Percentiles rank a stretch among this genome's conserved stretches.
Evolutionary conservation across 2,329 filamentous ascomycete genomes (phyloP).

Genomic region (Hypoxylon sp.): DNA sequence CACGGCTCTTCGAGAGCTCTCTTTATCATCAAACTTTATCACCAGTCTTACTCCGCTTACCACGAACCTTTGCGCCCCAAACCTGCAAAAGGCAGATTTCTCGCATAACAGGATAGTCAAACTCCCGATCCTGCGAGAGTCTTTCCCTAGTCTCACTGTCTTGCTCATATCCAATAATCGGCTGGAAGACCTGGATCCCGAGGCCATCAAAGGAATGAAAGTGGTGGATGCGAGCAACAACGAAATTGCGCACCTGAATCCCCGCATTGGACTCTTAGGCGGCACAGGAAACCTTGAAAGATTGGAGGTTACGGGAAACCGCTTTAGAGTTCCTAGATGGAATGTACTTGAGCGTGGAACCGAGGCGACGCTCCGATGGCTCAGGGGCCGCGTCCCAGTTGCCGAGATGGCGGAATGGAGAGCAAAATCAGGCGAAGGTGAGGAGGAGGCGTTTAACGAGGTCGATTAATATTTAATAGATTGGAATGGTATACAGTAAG

Average conservation of each 20-base stretch:
- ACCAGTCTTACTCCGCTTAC: slow-evolving; percentile 77
- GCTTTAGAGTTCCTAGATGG: slow-evolving; percentile 88
- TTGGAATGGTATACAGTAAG: slow-evolving; percentile 18
- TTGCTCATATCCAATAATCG: slow-evolving; percentile 86
- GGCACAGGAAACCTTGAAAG: slow-evolving; percentile 72
- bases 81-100: slow-evolving; percentile 82
- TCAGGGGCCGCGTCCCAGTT: slow-evolving; percentile 80
- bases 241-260: slow-evolving; percentile 84
- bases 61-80: slow-evolving; percentile 78
- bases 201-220: slow-evolving; percentile 80
- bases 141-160: slow-evolving; percentile 79
- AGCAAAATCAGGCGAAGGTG: slow-evolving; percentile 59
- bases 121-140: slow-evolving; percentile 75
- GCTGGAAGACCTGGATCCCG: slow-evolving; percentile 79
- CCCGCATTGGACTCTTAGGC: slow-evolving; percentile 83
- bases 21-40: slow-evolving; percentile 81
- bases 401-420: slow-evolving; percentile 72
- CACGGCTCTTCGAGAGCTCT: slow-evolving; percentile 82
- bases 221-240: slow-evolving; percentile 88
- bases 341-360: slow-evolving; percentile 89
- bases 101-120: slow-evolving; percentile 84
- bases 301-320: slow-evolving; percentile 86
- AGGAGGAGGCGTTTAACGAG: slow-evolving; percentile 51
- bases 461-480: slow-evolving; percentile 38
- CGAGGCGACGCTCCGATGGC: slow-evolving; percentile 84